phyloP scores from a whole-genome alignment of 768 basidiomycete genomes.

The Gautieria morchelliformis region DNA sequence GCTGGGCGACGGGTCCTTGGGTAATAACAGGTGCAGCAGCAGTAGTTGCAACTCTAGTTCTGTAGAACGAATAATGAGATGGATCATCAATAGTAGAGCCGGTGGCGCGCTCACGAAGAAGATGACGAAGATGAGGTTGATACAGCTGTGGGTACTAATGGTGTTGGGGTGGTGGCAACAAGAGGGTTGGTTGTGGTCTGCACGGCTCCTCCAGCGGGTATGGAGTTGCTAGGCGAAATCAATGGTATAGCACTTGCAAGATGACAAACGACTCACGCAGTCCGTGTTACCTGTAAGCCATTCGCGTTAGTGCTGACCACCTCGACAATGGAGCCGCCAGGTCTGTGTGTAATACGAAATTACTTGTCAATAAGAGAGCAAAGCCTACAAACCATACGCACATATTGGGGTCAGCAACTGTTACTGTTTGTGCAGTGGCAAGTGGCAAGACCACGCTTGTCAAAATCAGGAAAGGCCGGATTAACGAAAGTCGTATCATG shows the following conservation, averaged over 20 bases:
- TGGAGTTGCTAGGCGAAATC: slow-evolving; percentile 12
- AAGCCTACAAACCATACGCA: slow-evolving; percentile 22
- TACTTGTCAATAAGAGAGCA: background rate
- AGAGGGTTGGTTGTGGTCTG: slow-evolving; percentile 13
- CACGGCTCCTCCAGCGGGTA: slow-evolving; percentile 2
- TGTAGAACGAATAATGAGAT: background rate
- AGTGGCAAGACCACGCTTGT: slow-evolving; percentile 31
- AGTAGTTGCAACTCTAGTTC: background rate
- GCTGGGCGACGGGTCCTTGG: slow-evolving; percentile 49
- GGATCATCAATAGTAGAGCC: too few relatives aligned
- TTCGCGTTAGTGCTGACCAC: slow-evolving; percentile 31
- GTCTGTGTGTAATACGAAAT: slow-evolving; percentile 16
- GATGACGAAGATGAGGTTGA: background rate
- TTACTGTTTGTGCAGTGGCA: slow-evolving; percentile 34
- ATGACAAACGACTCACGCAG: slow-evolving; percentile 29
- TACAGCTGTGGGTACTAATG: slow-evolving; percentile 1
- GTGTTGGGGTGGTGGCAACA: slow-evolving; percentile 11
- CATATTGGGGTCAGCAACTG: slow-evolving; percentile 41
- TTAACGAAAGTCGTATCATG: slow-evolving; percentile 28
- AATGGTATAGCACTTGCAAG: background rate
- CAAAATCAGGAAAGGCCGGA: slow-evolving; percentile 50
- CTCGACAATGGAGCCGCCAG: slow-evolving; percentile 44
- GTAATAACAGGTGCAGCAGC: background rate
- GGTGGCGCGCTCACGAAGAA: slow-evolving; percentile 11
- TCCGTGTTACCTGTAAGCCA: slow-evolving; percentile 32